These are phyloP conservation scores for Dactylonectria estremocensis DNA, from an alignment of 2,329 filamentous ascomycete species.

Conservation along the genomic window DNA sequence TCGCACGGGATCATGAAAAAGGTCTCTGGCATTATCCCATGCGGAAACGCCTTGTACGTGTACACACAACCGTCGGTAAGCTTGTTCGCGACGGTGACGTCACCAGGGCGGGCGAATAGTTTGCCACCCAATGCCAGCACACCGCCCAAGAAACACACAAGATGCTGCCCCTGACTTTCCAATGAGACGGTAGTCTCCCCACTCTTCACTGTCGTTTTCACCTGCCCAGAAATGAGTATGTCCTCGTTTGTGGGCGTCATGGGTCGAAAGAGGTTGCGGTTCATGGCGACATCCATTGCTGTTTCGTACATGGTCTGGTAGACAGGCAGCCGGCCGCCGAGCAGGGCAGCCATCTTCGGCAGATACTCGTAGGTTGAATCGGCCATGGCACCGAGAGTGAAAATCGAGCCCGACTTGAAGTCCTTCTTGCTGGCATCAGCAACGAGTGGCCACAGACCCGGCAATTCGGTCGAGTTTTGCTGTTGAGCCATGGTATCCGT, in stretches of 20 bases:
- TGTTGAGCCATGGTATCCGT: conserved; percentile 76
- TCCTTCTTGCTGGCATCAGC: conserved; percentile 44
- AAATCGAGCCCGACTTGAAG: conserved; percentile 53
- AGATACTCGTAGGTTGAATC: conserved; percentile 84
- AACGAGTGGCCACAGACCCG: conserved; percentile 78
- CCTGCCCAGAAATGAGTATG: conserved; percentile 68
- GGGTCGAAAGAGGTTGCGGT: conserved; percentile 74
- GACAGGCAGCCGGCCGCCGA: conserved; percentile 68
- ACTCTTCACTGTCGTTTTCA: conserved; percentile 41
- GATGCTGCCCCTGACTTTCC: conserved; percentile 59
- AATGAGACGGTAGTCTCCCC: conserved; percentile 43
- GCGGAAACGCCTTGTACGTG: conserved; percentile 63
- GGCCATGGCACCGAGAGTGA: conserved; percentile 65
- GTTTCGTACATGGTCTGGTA: conserved; percentile 72
- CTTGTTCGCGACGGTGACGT: conserved; percentile 61
- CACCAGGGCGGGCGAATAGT: conserved; percentile 57
- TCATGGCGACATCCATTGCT: conserved; percentile 69
- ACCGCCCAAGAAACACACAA: conserved; percentile 67
- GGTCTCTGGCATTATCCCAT: conserved; percentile 68
- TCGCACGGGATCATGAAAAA: conserved; percentile 61
- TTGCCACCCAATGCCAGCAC: conserved; percentile 65
- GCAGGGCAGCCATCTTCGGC: conserved; percentile 85
- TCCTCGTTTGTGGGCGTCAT: conserved; percentile 68
- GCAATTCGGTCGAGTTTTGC: conserved; percentile 77
- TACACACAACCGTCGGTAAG: conserved; percentile 68